Evolutionary conservation across 176 grass and related monocot genomes (phyloP), one percentile per base, ranked within the genome.

Genomic region (Hsuehochloa calcarea): DNA sequence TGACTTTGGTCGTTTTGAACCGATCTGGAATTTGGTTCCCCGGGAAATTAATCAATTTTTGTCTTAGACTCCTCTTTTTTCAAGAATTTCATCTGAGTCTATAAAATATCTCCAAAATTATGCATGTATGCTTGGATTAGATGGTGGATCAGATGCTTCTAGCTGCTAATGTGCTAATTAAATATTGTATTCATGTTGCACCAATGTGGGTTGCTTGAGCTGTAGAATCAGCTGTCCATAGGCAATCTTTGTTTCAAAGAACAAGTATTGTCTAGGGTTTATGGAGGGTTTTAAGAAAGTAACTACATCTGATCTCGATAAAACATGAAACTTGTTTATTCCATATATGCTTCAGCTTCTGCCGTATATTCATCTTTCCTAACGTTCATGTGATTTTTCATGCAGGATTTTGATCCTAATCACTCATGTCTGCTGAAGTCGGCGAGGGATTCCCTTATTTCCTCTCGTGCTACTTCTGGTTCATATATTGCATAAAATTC

Each of bases 381-480:
- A 19, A 79, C 39, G 46, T 25, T 65, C 5, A 20, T 64, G 1
- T 63, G 4, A 65, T 20, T 56, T 65, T 70, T 66, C 51, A 10
- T 84, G 74, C 89, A 90, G 89, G 80, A 27, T 51, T 75, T 60
- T 90, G 89, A 87, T 79, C 68, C 44, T 69, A 45, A 17, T 84
- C 89, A 87, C 89, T 4, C 85, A 90, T 90, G 89, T 90, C 89
- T 90, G 76, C 86, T 90, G 92, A 90, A 77, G 22, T 82, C 11
- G 46, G 82, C n/a, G 85, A 85, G 80, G 87, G 77, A 85, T 86
- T 70, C 77, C 77, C 85, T 59, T 92, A 85, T 87, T 88, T 92
- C 72, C 84, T 86, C 85, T 90, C 73, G 66, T 89, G 78, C 85
- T 89, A 90, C 79, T 94, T 94, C 84, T 94, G 92, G 92, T 90